These are phyloP conservation scores for Hygrophila difformis DNA, from an alignment of 257 asterid genomes.

Conservation along the genomic window DNA sequence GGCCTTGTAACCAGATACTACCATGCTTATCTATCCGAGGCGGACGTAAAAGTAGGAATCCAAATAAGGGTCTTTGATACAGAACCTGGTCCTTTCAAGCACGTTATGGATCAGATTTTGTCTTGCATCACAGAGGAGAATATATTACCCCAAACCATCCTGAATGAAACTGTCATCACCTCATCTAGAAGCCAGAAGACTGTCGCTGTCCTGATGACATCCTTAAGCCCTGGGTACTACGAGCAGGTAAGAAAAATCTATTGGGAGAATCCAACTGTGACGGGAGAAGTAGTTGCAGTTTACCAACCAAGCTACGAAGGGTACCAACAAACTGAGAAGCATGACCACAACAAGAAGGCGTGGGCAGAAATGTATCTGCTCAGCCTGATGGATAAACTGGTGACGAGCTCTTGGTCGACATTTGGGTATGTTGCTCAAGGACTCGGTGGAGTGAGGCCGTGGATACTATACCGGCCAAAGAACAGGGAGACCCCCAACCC, in stretches of 20 bases:
- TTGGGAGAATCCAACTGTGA: constrained; percentile 47
- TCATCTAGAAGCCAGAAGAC: constrained; percentile 23
- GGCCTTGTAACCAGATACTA: constrained; percentile 58
- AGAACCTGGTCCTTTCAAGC: constrained; percentile 31
- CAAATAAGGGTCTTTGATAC: constrained; percentile 49
- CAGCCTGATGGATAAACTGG: constrained; percentile 62
- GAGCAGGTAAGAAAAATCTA: constrained; percentile 50
- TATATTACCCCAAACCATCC: constrained; percentile 33
- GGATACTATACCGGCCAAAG: constrained; percentile 59
- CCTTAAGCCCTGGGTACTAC: constrained; percentile 42
- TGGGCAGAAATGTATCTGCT: constrained; percentile 81
- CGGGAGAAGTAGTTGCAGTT: constrained; percentile 50
- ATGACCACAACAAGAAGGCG: constrained; percentile 49
- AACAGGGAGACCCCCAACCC: constrained; percentile 43
- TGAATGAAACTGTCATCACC: constrained; percentile 12
- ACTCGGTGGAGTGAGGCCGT: constrained; percentile 71
- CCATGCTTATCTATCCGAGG: constrained; percentile 41
- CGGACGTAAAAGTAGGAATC: constrained; percentile 54
- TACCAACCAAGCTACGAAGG: constrained; percentile 70
- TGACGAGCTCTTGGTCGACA: constrained; percentile 72
- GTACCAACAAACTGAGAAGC: constrained; percentile 42
- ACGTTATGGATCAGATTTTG: constrained; percentile 46
- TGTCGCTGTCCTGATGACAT: constrained; percentile 41
- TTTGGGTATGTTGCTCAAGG: constrained; percentile 89
- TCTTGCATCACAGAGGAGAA: constrained; percentile 44